Evolutionary conservation across 2,329 filamentous ascomycete species (phyloP), one percentile per base, ranked within the genome.

Genomic region (Triangularia setosa): DNA sequence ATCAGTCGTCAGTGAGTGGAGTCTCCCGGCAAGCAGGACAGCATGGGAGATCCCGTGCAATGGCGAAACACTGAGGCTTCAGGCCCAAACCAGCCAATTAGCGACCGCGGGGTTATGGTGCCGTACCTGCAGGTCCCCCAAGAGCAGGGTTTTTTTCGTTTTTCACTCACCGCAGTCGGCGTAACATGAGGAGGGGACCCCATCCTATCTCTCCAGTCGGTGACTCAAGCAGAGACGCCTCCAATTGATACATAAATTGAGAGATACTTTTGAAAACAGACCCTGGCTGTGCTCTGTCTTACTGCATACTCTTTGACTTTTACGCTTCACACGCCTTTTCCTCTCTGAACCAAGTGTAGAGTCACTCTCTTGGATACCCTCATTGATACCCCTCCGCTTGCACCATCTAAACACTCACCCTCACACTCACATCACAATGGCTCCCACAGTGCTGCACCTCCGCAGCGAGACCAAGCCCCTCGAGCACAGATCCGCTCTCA

Each of bases 401-500:
- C 12, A 33, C 28, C 23, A 24, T 40, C 62, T n/a, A n/a, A n/a
- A 56, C 55, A 8, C 30, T 33, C 30, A 33, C 11, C 1, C 30
- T 28, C 30, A 33, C 23, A 58, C 58, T 59, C 18, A 30, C 30
- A 27, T 64, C 68, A 71, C 65, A 69, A 73, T 67, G 73, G 73
- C 76, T 62, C 73, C 76, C 64, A 77, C 75, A 58, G 68, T 76
- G 64, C 78, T 85, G 69, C 86, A 83, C 73, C 78, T 86, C 66
- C 82, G 84, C 66, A 81, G 84, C 66, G 84, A 87, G 76, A 83
- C 82, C 71, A 87, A 86, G 82, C 81, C 81, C 64, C 79, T 82
- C 64, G 83, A 85, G 77, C 82, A 82, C 72, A 81, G 83, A 64
- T 83, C 83, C 65, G 79, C 81, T 59, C 75, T 83, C 66, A 84